These are phyloP conservation scores for Scedosporium apiospermum DNA, from an alignment of 2,329 filamentous ascomycete genomes.

Conservation along the genomic window DNA sequence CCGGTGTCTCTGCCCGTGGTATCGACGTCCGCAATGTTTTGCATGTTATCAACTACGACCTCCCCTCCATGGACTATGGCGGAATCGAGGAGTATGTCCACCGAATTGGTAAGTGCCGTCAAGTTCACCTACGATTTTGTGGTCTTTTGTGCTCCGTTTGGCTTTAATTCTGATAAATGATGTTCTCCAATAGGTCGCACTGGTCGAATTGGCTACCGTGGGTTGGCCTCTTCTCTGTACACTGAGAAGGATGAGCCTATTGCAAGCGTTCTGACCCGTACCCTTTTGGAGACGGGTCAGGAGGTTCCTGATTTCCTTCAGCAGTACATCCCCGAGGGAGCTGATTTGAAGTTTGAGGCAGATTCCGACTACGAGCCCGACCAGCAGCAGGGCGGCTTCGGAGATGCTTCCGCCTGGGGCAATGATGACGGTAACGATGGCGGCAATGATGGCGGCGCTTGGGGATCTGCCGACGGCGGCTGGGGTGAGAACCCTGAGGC, in stretches of 20 bases:
- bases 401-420: conserved; percentile 75
- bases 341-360: conserved; percentile 44
- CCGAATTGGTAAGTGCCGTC: conserved; percentile 63
- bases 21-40: conserved; percentile 80
- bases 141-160: background rate
- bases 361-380: conserved; percentile 41
- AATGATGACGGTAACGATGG: conserved; percentile 10
- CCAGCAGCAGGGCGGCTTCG: conserved; percentile 13
- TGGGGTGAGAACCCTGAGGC: background rate
- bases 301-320: conserved; percentile 74
- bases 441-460: conserved; percentile 11
- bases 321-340: conserved; percentile 45
- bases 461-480: conserved; percentile 2
- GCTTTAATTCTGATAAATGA: background rate
- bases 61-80: conserved; percentile 65
- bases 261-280: conserved; percentile 65
- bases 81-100: conserved; percentile 92
- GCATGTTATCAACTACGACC: conserved; percentile 90
- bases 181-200: conserved; percentile 58
- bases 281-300: conserved; percentile 72
- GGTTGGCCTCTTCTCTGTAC: conserved; percentile 83
- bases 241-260: conserved; percentile 67
- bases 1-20: conserved; percentile 77
- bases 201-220: conserved; percentile 81
- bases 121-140: background rate